Conservation (phyloP, 1,139 yeast species). For the Tardiomyces digboiensis region DNA sequence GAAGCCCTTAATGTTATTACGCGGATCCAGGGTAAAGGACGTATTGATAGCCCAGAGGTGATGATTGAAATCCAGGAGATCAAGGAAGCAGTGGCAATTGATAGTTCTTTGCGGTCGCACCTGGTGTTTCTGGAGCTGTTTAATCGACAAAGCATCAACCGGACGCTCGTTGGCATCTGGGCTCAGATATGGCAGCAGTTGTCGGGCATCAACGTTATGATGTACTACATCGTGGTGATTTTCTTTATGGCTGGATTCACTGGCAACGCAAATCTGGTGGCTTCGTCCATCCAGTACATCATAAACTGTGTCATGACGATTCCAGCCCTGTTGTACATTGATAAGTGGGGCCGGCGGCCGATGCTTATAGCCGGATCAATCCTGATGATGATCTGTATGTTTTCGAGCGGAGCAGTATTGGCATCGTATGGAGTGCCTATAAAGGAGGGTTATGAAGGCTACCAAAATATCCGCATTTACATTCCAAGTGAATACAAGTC, state of each 20-base stretch:
- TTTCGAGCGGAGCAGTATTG: constrained; percentile 35
- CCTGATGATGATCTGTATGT: constrained; percentile 42
- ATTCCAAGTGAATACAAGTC: background rate
- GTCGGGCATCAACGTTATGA: constrained; percentile 14
- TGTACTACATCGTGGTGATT: constrained; percentile 13
- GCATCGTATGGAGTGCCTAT: constrained; percentile 21
- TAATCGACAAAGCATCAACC: background rate
- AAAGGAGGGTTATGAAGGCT: constrained; percentile 1
- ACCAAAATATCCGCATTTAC: background rate
- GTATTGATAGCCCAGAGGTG: background rate
- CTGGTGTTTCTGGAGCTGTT: background rate
- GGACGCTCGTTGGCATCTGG: constrained; percentile 6
- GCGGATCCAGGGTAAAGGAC: constrained; percentile 18
- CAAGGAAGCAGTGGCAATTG: background rate
- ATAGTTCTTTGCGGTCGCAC: background rate
- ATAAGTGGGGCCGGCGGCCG: constrained; percentile 36
- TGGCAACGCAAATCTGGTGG: constrained; percentile 34
- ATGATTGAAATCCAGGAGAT: constrained; percentile 1
- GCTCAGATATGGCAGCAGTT: constrained; percentile 11
- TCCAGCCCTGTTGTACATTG: constrained; percentile 38
- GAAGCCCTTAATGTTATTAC: constrained; percentile 48
- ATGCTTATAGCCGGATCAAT: constrained; percentile 32
- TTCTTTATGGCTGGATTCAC: constrained; percentile 15
- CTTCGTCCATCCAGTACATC: constrained; percentile 45
- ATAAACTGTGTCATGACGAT: constrained; percentile 37